Evolutionary conservation across 225 moss, liverwort and hornwort species (phyloP), one percentile per base, ranked within the genome.

Genomic region (Pseudoscleropodium purum): DNA sequence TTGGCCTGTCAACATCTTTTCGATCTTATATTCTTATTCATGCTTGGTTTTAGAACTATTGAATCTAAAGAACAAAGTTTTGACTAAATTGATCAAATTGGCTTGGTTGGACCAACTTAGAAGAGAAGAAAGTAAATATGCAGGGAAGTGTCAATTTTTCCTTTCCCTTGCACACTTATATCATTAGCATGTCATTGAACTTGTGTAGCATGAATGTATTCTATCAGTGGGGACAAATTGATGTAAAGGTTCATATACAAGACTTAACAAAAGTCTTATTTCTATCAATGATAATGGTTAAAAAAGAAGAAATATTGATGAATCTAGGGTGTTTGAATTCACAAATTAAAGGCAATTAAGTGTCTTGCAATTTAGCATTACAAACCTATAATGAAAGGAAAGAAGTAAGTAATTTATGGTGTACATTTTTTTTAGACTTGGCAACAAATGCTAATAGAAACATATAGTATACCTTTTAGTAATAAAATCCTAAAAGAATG

Each of bases 21-120:
- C n/a, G n/a, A n/a, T n/a, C n/a, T n/a, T n/a, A n/a, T n/a, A n/a
- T 13, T 24, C 6, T 24, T 11, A 5, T 13, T 69, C 7, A 2
- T 4, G 1, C 23, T 69, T 69, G 13, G 24, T n/a, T n/a, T 23
- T 2, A n/a, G 7, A 69, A 24, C 37, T 69, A n/a, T 3, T n/a
- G 1, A 24, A n/a, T 21, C 1, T 24, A 23, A 21, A 69, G 7
- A 7, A 24, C n/a, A 69, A 69, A 24, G 2, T 13, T 69, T n/a
- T n/a, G 69, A 69, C 4, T 13, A 13, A n/a, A 24, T n/a, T n/a
- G 24, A n/a, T 69, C 0, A 0, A 69, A 21, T 69, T 1, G 1
- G 1, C 23, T 13, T 69, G 11, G 4, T 24, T 69, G 13, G 13
- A n/a, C 13, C n/a, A 1, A 23, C 5, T 23, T 12, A 13, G n/a